Base-by-base conservation (phyloP, 2,329 filamentous ascomycete genomes). In the Ophiostoma quercus region DNA sequence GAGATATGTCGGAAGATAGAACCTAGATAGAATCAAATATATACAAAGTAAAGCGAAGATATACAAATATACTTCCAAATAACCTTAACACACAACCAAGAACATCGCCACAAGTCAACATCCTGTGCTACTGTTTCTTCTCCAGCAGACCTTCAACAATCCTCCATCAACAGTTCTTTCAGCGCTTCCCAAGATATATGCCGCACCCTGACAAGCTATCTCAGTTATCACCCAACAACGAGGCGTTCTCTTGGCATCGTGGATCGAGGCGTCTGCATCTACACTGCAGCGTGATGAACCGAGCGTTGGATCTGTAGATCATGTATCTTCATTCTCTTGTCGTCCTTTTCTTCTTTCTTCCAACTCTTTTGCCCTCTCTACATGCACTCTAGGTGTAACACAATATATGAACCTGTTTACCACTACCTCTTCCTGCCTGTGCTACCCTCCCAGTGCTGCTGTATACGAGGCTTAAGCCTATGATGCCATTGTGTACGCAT, bases 221-320 rank as follows among this genome's bases (percentile, higher is more conserved):
- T 47, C 43, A 47, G 16, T 19, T 5, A n/a, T 47, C 43, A 47
- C 6, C 43, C 16, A 8, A 6, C 43, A 47, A 16, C 22, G 25
- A 25, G n/a, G 57, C 51, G 22, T 57, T 57, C 5, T 57, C 54
- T 60, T 60, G 54, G 54, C 54, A 29, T 60, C 54, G 54, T 60
- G 54, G 54, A 57, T 16, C 54, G 54, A 60, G 22, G 22, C 54
- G 54, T 32, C 11, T 62, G 25, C 57, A 62, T 29, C 57, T 57
- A 12, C 51, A 25, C 51, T 62, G 57, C 57, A 62, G 57, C 57
- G 22, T 57, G 51, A 57, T 57, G 51, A 62, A 62, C 22, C 25
- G 57, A 32, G 57, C 25, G 57, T 62, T 62, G 57, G 12, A 34
- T 32, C 22, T 62, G 57, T 25, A 34, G 25, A 32, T 9, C 8